Percentiles rank a stretch among this genome's conserved stretches.
Conservation (phyloP, 108 stramenopile genomes). For the Cyclotella sp. region DNA sequence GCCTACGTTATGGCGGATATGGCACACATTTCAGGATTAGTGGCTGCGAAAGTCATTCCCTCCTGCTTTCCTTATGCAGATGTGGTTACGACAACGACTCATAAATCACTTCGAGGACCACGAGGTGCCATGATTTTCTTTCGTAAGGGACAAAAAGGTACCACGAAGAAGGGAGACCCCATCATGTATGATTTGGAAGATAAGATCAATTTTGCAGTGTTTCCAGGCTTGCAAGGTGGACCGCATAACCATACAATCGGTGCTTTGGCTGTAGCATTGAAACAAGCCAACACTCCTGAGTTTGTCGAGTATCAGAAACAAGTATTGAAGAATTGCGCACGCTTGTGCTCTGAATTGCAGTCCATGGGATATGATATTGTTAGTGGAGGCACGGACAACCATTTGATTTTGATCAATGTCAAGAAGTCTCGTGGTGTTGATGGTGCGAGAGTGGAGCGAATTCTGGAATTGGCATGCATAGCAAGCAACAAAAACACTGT, state of each 20-base stretch:
- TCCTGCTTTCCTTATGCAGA: constrained; percentile 98
- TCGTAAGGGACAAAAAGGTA: constrained; percentile 88
- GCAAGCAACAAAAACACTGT: constrained; percentile 97
- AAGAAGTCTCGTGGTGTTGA: constrained; percentile 91
- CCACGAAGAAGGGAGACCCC: constrained; percentile 94
- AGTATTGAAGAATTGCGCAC: constrained; percentile 81
- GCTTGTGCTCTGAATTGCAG: constrained; percentile 80
- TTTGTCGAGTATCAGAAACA: constrained; percentile 98
- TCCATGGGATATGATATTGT: constrained; percentile 94
- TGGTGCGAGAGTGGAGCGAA: constrained; percentile 97
- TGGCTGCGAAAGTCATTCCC: constrained; percentile 95
- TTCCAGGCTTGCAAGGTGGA: constrained; percentile 99
- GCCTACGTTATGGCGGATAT: constrained; percentile 98
- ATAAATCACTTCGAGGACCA: constrained; percentile 99
- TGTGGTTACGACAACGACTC: constrained; percentile 99
- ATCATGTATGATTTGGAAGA: constrained; percentile 97
- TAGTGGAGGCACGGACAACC: constrained; percentile 99
- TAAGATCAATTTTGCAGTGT: constrained; percentile 98
- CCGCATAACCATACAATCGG: constrained; percentile 99
- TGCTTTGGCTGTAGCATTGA: constrained; percentile 95
- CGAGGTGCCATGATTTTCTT: constrained; percentile 99
- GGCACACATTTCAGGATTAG: constrained; percentile 99
- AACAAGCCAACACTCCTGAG: constrained; percentile 91
- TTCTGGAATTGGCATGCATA: constrained; percentile 96
- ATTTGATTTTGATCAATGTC: constrained; percentile 97